phyloP scores from a whole-genome alignment of 1,284 basidiomycete genomes.

The Apiotrichum sp. region DNA sequence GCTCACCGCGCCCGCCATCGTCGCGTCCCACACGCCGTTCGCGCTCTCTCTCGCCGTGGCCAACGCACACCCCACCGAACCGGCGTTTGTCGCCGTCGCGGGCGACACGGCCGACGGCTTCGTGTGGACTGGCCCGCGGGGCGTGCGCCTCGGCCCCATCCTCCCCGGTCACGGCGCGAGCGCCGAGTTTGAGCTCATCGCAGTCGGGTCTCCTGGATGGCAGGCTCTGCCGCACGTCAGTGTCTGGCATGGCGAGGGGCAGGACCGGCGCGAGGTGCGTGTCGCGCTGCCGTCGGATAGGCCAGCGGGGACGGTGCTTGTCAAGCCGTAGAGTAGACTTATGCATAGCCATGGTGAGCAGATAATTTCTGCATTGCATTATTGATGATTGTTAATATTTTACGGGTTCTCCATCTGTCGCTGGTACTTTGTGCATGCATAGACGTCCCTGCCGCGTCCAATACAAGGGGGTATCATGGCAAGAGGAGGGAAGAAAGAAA shows the following conservation, averaged over 20 bases:
- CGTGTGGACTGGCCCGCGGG: constrained; percentile 38
- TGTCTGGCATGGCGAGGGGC: constrained; percentile 31
- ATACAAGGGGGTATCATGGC: no score
- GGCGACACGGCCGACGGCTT: constrained; percentile 40
- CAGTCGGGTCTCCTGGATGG: constrained; percentile 31
- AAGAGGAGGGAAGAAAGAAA: no score
- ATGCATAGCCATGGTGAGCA: no score
- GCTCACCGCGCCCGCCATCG: constrained; percentile 15
- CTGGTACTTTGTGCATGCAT: no score
- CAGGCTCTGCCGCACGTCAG: constrained; percentile 28
- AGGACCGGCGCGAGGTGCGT: constrained; percentile 28
- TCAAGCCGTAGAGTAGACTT: constrained; percentile 5
- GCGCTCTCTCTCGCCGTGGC: constrained; percentile 24
- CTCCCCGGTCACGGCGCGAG: constrained; percentile 14
- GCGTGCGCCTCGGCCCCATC: constrained; percentile 20
- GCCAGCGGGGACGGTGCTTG: constrained; percentile 7
- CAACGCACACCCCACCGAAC: constrained; percentile 36
- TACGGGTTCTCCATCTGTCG: no score
- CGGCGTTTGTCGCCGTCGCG: constrained; percentile 24
- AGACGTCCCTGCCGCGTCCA: no score
- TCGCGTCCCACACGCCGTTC: constrained; percentile 29
- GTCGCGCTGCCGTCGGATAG: constrained; percentile 14
- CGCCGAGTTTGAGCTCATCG: constrained; percentile 24
- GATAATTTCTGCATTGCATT: no score
- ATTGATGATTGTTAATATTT: no score